Evolutionary conservation across 2,329 filamentous ascomycete genomes (phyloP).

Genomic region (Sclerotinia nivalis): DNA sequence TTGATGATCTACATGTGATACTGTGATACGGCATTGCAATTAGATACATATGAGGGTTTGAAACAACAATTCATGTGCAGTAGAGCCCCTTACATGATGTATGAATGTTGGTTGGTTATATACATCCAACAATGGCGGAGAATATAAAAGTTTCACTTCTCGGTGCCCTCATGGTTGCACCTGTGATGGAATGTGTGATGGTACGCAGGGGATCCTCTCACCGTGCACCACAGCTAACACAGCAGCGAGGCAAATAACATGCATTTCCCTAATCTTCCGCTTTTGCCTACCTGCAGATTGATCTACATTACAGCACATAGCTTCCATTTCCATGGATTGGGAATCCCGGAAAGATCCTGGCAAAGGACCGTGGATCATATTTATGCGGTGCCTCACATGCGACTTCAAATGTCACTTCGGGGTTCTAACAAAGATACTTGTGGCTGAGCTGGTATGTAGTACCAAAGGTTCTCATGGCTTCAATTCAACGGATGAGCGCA

Average conservation of each 20-base stretch:
- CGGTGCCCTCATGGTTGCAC: background rate
- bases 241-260: background rate
- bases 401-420: background rate
- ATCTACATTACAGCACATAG: background rate
- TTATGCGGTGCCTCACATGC: no score
- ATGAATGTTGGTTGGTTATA: background rate
- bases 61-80: background rate
- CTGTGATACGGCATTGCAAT: constrained; percentile 8
- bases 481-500: background rate
- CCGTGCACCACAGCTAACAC: background rate
- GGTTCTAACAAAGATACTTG: background rate
- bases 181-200: background rate
- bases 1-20: constrained; percentile 20
- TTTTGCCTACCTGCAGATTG: background rate
- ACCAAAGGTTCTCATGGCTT: background rate
- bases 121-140: background rate
- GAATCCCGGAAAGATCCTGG: background rate
- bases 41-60: background rate
- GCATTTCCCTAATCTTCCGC: background rate
- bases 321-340: background rate
- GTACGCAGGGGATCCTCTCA: background rate
- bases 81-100: background rate
- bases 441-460: background rate
- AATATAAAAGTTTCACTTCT: background rate
- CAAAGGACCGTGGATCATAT: no score